Base-by-base conservation (phyloP, 495 filamentous ascomycete species). In the Choiromyces venosus region DNA sequence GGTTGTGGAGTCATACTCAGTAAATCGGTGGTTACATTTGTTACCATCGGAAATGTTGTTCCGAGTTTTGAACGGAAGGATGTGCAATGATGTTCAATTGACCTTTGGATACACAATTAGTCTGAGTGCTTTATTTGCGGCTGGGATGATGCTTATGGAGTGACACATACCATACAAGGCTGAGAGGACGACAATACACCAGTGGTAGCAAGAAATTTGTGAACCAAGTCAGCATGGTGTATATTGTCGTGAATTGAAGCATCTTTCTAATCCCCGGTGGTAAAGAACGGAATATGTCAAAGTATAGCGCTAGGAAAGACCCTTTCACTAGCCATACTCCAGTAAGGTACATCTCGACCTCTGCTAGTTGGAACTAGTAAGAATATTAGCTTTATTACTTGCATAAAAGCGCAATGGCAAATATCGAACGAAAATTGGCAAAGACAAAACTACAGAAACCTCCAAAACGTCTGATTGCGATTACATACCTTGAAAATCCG, bases 21-120 rank as follows among this genome's bases (percentile, higher is more conserved):
- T 71, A 76, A n/a, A 70, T 76, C 74, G 18, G 74, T 75, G 4
- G 74, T 76, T 25, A 76, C 72, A n/a, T 76, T 76, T 33, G 74
- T 76, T 37, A 76, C 61, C 74, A 76, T 76, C 25, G 74, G 73
- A 33, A 76, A 76, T 66, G 37, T 71, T 37, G 74, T 76, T 37
- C 74, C 74, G 37, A 76, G 3, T 3, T 29, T 66, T 61, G 72
- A 76, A 38, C 73, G 39, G 40, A 76, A 76, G 7, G 72, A 76
- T 37, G 74, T 75, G 33, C 74, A 76, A 56, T 75, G 74, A 5
- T 65, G 44, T 52, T 75, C 74, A 44, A 76, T 75, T 67, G 72
- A 29, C 74, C 72, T 76, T 61, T 18, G 52, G 52, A 18, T 6
- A 29, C 12, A 16, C 14, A 33, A 61, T 61, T 33, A 61, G 35